Evolutionary conservation across 345 rosid species (phyloP).

Genomic region (Luvunga scandens): DNA sequence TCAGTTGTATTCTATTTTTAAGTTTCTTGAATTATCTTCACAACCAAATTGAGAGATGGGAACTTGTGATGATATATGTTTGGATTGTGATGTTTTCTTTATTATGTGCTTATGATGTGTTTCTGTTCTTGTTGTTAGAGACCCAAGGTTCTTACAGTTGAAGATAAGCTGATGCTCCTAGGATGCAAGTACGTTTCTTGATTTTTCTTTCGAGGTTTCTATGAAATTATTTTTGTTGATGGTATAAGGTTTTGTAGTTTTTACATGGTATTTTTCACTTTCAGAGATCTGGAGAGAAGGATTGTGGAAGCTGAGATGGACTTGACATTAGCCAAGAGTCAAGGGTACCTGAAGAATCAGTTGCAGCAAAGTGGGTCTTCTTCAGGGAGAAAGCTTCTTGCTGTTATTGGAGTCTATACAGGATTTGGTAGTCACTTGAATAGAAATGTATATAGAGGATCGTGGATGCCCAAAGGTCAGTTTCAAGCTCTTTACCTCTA

Average conservation of each 20-base stretch:
- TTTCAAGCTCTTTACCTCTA: not conserved
- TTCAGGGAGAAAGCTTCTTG: slow-evolving; percentile 62
- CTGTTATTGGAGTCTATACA: slow-evolving; percentile 91
- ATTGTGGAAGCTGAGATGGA: slow-evolving; percentile 95
- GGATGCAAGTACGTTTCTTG: slow-evolving; percentile 85
- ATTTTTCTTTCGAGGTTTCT: slow-evolving; percentile 2
- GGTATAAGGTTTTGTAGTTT: not conserved
- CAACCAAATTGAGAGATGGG: not conserved
- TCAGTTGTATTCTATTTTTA: not conserved
- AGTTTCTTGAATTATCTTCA: not conserved
- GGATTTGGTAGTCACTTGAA: slow-evolving; percentile 87
- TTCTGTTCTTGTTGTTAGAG: slow-evolving; percentile 43
- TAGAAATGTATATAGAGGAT: slow-evolving; percentile 75
- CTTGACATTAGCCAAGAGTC: slow-evolving; percentile 88
- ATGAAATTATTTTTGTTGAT: not conserved
- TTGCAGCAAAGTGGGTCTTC: slow-evolving; percentile 41
- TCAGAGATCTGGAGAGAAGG: slow-evolving; percentile 86
- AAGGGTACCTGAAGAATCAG: slow-evolving; percentile 66
- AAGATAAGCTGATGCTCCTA: slow-evolving; percentile 67
- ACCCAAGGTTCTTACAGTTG: slow-evolving; percentile 86
- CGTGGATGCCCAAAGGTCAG: slow-evolving; percentile 96
- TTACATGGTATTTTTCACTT: slow-evolving; percentile 10
- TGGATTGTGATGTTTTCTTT: not conserved
- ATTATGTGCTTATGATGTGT: slow-evolving; percentile 11
- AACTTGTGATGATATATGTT: not conserved